Conservation (phyloP, 805 yeast genomes). For the Candida maesae region DNA sequence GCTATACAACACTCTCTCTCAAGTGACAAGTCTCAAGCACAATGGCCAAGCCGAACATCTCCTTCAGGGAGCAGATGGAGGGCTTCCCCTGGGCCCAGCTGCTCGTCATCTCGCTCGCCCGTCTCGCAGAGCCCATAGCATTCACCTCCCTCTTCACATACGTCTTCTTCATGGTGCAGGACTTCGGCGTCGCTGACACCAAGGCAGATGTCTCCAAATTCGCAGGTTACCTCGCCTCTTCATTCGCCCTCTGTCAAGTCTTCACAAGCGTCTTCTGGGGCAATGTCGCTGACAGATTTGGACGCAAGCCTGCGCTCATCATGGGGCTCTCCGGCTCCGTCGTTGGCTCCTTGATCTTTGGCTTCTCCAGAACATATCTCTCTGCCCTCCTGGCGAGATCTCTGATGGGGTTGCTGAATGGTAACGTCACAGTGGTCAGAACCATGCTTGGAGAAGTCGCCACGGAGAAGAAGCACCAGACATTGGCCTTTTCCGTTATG, state of each 20-base stretch:
- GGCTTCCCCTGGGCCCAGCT: constrained; percentile 17
- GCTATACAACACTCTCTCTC: no score
- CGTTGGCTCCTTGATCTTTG: constrained; percentile 3
- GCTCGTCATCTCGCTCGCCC: constrained; percentile 7
- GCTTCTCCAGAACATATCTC: constrained; percentile 10
- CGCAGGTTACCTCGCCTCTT: constrained; percentile 12
- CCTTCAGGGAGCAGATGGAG: constrained; percentile 12
- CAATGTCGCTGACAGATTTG: constrained; percentile 12
- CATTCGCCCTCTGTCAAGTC: constrained; percentile 13
- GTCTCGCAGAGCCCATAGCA: constrained; percentile 16
- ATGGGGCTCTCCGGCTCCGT: constrained; percentile 15
- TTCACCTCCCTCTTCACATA: constrained; percentile 16
- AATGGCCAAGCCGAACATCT: no score
- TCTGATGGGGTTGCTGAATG: constrained; percentile 12
- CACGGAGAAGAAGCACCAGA: constrained; percentile 15
- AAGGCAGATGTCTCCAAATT: constrained; percentile 13
- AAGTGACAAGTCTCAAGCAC: no score
- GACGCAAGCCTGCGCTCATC: constrained; percentile 13
- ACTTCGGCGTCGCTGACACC: constrained; percentile 10
- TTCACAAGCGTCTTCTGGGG: constrained; percentile 14
- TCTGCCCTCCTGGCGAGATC: constrained; percentile 7
- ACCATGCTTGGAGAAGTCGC: constrained; percentile 15
- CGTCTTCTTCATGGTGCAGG: constrained; percentile 16
- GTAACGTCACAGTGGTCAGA: constrained; percentile 17
- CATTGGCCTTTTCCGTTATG: constrained; percentile 13